Conservation (phyloP, 192 early-diverging fungal species). For the Linnemannia zychae region DNA sequence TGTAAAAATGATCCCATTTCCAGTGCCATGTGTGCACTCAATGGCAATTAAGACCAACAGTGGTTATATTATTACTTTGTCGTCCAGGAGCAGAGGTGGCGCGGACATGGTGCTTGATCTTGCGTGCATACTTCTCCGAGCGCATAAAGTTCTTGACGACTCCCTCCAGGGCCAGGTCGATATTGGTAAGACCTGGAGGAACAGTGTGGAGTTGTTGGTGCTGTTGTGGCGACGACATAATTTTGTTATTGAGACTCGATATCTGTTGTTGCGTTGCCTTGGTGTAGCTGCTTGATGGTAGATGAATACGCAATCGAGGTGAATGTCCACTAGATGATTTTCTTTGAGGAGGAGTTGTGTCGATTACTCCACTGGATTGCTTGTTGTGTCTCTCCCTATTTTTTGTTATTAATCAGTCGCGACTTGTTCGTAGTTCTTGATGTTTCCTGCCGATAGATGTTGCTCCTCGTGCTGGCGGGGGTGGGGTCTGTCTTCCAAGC, state of each 20-base stretch:
- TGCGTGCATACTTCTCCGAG: slow-evolving; percentile 52
- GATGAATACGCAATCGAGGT: neutral
- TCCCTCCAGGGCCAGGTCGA: slow-evolving; percentile 38
- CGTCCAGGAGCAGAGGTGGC: slow-evolving; percentile 43
- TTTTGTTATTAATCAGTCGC: too few species aligned
- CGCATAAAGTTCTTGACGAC: slow-evolving; percentile 50
- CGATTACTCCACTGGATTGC: neutral
- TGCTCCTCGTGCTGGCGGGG: neutral
- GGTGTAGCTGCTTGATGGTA: neutral
- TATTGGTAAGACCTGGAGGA: slow-evolving; percentile 17
- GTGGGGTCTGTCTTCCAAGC: neutral
- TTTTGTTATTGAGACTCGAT: neutral
- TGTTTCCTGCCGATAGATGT: neutral
- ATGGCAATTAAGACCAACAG: too few species aligned
- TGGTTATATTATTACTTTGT: too few species aligned
- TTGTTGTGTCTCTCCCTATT: too few species aligned
- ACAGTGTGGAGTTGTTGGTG: slow-evolving; percentile 27
- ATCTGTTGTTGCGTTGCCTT: too few species aligned
- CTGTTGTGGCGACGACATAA: slow-evolving; percentile 18
- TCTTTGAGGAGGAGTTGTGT: neutral
- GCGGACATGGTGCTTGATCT: slow-evolving; percentile 46
- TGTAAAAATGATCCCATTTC: neutral
- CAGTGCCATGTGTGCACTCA: too few species aligned
- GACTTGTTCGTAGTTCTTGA: too few species aligned
- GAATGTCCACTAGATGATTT: neutral